Evolutionary conservation across 257 asterid genomes (phyloP).

Genomic region (Pogostemon cablin): DNA sequence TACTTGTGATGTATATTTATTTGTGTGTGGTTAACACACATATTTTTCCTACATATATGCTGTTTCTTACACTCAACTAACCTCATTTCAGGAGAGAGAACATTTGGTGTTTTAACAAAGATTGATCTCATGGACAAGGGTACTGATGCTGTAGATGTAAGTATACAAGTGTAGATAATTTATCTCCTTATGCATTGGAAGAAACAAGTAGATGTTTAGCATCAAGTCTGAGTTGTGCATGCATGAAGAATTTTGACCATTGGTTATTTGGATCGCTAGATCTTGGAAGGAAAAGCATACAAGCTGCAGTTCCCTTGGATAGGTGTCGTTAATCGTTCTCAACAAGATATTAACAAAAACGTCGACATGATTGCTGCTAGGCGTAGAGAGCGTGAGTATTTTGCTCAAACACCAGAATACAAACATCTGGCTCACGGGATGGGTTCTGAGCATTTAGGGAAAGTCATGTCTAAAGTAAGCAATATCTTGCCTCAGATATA

Average conservation of each 20-base stretch:
- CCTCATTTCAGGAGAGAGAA: slow-evolving; percentile 77
- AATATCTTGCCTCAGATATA: slow-evolving; percentile 1
- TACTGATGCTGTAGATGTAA: slow-evolving; percentile 94
- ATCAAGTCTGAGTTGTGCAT: slow-evolving; percentile 10
- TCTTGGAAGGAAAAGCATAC: slow-evolving; percentile 87
- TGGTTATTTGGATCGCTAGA: slow-evolving; percentile 50
- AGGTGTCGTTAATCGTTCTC: slow-evolving; percentile 97
- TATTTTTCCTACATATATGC: neutral
- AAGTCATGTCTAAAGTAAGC: slow-evolving; percentile 87
- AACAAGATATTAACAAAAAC: slow-evolving; percentile 89
- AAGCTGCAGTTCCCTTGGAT: slow-evolving; percentile 98
- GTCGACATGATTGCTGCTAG: slow-evolving; percentile 98
- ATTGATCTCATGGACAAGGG: slow-evolving; percentile 98
- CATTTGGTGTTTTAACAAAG: slow-evolving; percentile 87
- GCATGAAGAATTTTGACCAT: slow-evolving; percentile 18
- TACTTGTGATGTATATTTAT: too few relatives aligned
- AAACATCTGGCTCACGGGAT: slow-evolving; percentile 80
- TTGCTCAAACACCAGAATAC: slow-evolving; percentile 89
- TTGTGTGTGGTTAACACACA: too few relatives aligned
- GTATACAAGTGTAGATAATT: slow-evolving; percentile 35
- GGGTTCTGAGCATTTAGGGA: slow-evolving; percentile 99
- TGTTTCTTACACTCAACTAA: slow-evolving; percentile 26
- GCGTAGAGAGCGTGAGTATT: slow-evolving; percentile 90
- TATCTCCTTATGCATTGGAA: slow-evolving; percentile 7
- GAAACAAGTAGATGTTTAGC: slow-evolving; percentile 17